Evolutionary conservation across 768 basidiomycete genomes (phyloP).

Genomic region (Pulveroboletus ravenelii): DNA sequence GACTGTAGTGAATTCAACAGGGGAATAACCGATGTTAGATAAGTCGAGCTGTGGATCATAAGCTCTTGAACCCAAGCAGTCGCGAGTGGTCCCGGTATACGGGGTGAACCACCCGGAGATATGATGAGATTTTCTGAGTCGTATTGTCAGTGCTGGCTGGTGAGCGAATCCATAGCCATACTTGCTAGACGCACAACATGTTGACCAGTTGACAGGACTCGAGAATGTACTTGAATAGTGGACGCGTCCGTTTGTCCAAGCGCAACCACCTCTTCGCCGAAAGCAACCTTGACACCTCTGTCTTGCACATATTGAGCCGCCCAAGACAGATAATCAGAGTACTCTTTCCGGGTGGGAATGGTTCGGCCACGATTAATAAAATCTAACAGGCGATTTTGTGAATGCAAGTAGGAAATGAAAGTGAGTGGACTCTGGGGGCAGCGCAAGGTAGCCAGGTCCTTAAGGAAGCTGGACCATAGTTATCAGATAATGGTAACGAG

Average conservation of each 20-base stretch:
- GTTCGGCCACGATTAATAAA: constrained; percentile 53
- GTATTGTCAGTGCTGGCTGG: constrained; percentile 1
- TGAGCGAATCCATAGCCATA: constrained; percentile 23
- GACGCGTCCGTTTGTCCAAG: constrained; percentile 32
- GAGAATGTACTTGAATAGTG: constrained; percentile 38
- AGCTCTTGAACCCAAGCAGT: constrained; percentile 30
- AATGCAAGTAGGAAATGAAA: constrained; percentile 51
- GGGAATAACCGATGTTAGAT: constrained; percentile 35
- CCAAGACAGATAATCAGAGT: constrained; percentile 52
- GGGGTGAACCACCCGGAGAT: constrained; percentile 46
- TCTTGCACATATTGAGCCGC: constrained; percentile 42
- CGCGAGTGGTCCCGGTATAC: constrained; percentile 36
- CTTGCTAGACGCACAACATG: constrained; percentile 34
- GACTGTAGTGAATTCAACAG: constrained; percentile 31
- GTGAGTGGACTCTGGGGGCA: constrained; percentile 47
- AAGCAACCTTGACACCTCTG: constrained; percentile 40
- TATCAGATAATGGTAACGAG: constrained; percentile 4
- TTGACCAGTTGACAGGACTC: constrained; percentile 33
- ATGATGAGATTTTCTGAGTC: constrained; percentile 43
- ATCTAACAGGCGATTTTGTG: constrained; percentile 42
- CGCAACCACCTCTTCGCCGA: constrained; percentile 43
- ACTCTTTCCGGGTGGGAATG: constrained; percentile 50
- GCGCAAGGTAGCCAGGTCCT: constrained; percentile 51
- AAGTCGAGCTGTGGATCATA: constrained; percentile 43
- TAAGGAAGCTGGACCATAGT: constrained; percentile 37